Conservation (phyloP, 768 basidiomycete species). For the Psilocybe subaeruginosa region DNA sequence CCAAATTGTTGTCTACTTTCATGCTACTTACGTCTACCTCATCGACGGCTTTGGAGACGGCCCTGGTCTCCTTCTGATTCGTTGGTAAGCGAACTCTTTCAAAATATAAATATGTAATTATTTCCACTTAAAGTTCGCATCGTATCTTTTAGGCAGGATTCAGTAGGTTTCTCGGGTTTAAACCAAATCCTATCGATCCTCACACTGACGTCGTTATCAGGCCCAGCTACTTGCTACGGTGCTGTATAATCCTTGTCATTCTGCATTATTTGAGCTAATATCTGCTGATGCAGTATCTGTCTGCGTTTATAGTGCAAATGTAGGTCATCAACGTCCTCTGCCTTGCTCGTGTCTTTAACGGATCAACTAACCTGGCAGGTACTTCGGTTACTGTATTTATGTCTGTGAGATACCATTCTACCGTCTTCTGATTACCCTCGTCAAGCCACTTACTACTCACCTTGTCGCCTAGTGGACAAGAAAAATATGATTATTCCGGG, state of each 20-base stretch:
- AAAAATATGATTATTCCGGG: slow-evolving; percentile 18
- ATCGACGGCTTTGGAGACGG: background rate
- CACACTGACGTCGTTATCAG: background rate
- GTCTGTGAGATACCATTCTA: background rate
- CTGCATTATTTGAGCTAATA: background rate
- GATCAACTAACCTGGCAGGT: background rate
- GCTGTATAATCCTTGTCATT: background rate
- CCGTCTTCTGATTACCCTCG: background rate
- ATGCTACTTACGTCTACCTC: background rate
- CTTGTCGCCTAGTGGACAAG: slow-evolving; percentile 15
- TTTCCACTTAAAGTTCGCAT: too few species aligned
- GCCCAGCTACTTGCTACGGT: background rate
- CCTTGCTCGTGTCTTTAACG: background rate
- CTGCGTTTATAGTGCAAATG: background rate
- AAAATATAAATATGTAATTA: too few species aligned
- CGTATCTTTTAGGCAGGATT: background rate
- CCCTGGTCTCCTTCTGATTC: background rate
- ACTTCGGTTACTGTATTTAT: background rate
- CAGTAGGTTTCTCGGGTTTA: background rate
- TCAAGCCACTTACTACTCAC: background rate
- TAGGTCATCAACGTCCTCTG: background rate
- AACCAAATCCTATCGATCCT: background rate
- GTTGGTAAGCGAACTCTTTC: background rate
- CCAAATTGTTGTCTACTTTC: background rate
- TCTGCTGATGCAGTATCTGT: background rate